Conservation (phyloP, 2,329 filamentous ascomycete species). For the Phialocephala subalpina region DNA sequence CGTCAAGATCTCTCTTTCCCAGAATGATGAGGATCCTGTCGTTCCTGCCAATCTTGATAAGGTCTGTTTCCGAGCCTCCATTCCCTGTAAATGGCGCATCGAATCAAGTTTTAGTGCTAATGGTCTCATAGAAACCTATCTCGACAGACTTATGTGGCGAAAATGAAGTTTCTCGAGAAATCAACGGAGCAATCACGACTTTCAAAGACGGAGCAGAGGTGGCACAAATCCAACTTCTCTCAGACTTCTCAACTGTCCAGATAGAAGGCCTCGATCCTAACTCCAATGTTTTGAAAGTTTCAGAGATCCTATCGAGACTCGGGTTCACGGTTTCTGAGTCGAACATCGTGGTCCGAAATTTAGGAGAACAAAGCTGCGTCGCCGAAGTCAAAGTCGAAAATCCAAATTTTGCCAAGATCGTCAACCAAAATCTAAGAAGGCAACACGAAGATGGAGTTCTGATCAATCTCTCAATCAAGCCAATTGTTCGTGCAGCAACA, state of each 20-base stretch:
- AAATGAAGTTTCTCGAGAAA: background rate
- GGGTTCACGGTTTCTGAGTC: slow-evolving; percentile 9
- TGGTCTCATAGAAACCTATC: background rate
- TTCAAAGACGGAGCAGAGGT: slow-evolving; percentile 21
- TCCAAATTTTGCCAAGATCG: slow-evolving; percentile 14
- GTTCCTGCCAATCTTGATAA: background rate
- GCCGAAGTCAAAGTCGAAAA: slow-evolving; percentile 27
- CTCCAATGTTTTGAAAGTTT: slow-evolving; percentile 5
- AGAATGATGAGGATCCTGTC: no score
- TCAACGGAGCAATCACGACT: slow-evolving; percentile 16
- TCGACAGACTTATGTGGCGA: background rate
- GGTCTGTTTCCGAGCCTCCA: no score
- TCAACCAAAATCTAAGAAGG: background rate
- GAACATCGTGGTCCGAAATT: slow-evolving; percentile 14
- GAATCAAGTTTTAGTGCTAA: no score
- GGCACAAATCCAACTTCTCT: slow-evolving; percentile 18
- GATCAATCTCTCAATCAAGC: background rate
- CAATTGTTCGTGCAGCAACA: background rate
- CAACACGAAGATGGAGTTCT: background rate
- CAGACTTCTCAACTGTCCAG: slow-evolving; percentile 25
- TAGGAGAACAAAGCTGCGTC: slow-evolving; percentile 2
- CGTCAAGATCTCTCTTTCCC: no score
- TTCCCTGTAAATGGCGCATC: no score
- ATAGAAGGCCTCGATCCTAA: slow-evolving; percentile 15
- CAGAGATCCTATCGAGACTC: slow-evolving; percentile 6